A percentile compares a stretch with the other conserved stretches of the same genome.
phyloP scores from a whole-genome alignment of 192 early-diverging fungal genomes.

The Chytriomyces sp. region DNA sequence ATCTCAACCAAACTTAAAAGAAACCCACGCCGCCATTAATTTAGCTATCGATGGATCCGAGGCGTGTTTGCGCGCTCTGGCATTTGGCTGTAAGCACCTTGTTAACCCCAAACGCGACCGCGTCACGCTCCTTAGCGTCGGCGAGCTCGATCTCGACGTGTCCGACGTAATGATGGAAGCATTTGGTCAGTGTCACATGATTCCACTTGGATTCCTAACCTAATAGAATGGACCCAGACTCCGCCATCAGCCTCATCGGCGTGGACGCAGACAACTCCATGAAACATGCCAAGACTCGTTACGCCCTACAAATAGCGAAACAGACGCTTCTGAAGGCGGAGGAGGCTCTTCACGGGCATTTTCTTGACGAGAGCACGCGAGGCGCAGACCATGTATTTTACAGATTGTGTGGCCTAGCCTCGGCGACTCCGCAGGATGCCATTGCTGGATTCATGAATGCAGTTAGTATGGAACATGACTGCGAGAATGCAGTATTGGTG shows the following conservation, averaged over 20 bases:
- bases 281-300: not conserved
- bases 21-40: no score
- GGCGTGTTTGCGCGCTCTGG: not conserved
- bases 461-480: not conserved
- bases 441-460: not conserved
- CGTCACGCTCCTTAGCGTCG: not conserved
- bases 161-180: not conserved
- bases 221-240: not conserved
- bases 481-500: not conserved
- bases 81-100: not conserved
- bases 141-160: not conserved
- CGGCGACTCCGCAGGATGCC: not conserved
- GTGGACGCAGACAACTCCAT: not conserved
- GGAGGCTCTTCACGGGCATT: not conserved
- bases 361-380: no score
- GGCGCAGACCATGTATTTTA: not conserved
- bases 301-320: not conserved
- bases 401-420: not conserved
- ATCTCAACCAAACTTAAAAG: no score
- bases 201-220: not conserved
- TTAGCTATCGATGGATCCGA: conserved; percentile 1
- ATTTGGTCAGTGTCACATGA: not conserved
- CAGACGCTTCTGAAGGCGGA: not conserved
- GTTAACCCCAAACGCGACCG: not conserved
- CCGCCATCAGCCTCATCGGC: not conserved